phyloP scores from a whole-genome alignment of 768 basidiomycete species.

The Saitozyma sp. region DNA sequence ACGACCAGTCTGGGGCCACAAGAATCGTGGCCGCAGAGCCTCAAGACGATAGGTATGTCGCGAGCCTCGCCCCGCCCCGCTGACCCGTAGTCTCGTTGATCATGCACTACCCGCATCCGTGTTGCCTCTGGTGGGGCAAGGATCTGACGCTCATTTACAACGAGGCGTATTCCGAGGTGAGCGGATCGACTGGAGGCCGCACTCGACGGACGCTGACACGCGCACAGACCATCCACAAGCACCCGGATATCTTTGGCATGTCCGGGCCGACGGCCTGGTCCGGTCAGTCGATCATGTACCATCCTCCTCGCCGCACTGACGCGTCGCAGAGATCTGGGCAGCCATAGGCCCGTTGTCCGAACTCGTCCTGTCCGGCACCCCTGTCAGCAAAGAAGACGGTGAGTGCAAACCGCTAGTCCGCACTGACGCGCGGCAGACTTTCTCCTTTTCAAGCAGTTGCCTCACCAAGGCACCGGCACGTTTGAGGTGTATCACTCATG shows the following conservation, averaged over 20 bases:
- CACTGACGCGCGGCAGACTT: slow-evolving; percentile 24
- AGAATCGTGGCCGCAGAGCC: slow-evolving; percentile 42
- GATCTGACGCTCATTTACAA: slow-evolving; percentile 49
- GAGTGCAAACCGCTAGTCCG: not conserved
- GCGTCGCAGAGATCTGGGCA: slow-evolving; percentile 37
- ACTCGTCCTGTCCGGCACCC: slow-evolving; percentile 40
- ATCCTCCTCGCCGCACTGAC: not conserved
- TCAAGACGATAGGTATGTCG: slow-evolving; percentile 38
- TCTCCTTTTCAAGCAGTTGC: slow-evolving; percentile 39
- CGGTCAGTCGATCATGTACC: slow-evolving; percentile 17
- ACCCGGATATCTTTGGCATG: slow-evolving; percentile 48
- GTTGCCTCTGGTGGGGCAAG: slow-evolving; percentile 49
- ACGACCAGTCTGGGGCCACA: slow-evolving; percentile 41
- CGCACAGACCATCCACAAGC: slow-evolving; percentile 37
- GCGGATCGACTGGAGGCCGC: not conserved
- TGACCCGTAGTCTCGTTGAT: slow-evolving; percentile 22
- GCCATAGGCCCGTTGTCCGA: slow-evolving; percentile 43
- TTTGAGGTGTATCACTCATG: slow-evolving; percentile 47
- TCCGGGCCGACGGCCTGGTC: slow-evolving; percentile 44
- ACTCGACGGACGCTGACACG: not conserved
- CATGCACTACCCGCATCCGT: slow-evolving; percentile 45
- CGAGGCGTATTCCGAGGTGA: slow-evolving; percentile 38
- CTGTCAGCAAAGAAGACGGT: slow-evolving; percentile 46
- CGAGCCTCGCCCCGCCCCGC: not conserved
- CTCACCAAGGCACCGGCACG: slow-evolving; percentile 31